Conservation (phyloP, 2,329 filamentous ascomycete species). For the Pyrenophora graminea region DNA sequence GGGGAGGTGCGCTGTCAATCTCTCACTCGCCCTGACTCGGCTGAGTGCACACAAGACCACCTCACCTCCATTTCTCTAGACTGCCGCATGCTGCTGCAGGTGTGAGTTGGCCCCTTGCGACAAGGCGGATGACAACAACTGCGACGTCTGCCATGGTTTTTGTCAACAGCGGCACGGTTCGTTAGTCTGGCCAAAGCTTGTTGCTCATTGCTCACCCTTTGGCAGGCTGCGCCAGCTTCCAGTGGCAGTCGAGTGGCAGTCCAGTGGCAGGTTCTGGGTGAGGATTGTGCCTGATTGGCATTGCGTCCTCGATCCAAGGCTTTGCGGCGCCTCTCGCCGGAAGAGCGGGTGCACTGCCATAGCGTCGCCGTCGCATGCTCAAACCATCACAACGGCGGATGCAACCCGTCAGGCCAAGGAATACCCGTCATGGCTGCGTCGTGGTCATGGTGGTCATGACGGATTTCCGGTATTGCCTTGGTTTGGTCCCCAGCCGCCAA, state of each 20-base stretch:
- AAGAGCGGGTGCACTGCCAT: constrained; percentile 40
- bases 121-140: constrained; percentile 20
- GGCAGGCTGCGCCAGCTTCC: constrained; percentile 13
- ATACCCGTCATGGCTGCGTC: constrained; percentile 37
- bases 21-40: constrained; percentile 44
- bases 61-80: constrained; percentile 33
- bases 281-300: constrained; percentile 35
- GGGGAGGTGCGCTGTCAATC: constrained; percentile 47
- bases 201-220: background rate
- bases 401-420: constrained; percentile 28
- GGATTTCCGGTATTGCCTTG: constrained; percentile 22
- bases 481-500: constrained; percentile 12
- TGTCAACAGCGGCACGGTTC: constrained; percentile 19
- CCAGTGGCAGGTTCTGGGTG: constrained; percentile 19
- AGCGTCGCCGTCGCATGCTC: constrained; percentile 35
- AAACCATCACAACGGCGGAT: constrained; percentile 34
- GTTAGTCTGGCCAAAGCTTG: constrained; percentile 13
- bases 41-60: constrained; percentile 30
- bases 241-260: constrained; percentile 11
- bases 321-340: constrained; percentile 23
- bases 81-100: constrained; percentile 28
- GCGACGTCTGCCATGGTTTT: constrained; percentile 18
- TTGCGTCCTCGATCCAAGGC: constrained; percentile 25
- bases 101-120: constrained; percentile 36
- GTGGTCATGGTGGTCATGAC: constrained; percentile 19